These are phyloP conservation scores for Phialocephala sp. DNA, from an alignment of 2,329 filamentous ascomycete genomes.

Conservation along the genomic window DNA sequence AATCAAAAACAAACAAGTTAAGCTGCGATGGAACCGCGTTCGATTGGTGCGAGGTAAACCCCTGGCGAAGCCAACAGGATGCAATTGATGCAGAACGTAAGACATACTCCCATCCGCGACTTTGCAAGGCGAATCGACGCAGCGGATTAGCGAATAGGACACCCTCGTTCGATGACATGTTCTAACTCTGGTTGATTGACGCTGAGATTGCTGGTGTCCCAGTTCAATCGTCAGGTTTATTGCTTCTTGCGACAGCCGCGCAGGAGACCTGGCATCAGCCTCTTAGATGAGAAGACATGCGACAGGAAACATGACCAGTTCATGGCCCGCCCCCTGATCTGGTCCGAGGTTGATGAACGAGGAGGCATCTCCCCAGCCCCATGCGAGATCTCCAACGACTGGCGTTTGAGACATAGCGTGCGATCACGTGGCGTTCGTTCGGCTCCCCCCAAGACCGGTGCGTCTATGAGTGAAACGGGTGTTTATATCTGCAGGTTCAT, in stretches of 20 bases:
- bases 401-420: slow-evolving; percentile 18
- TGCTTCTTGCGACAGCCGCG: not conserved
- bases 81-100: not conserved
- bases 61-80: not conserved
- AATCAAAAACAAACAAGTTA: not conserved
- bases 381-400: slow-evolving; percentile 23
- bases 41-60: not conserved
- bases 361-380: not conserved
- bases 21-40: not conserved
- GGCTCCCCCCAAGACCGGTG: not conserved
- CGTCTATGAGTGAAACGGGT: not conserved
- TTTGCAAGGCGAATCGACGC: not conserved
- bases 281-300: not conserved
- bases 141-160: not conserved
- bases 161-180: not conserved
- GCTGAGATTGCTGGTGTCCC: not conserved
- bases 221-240: slow-evolving; percentile 10
- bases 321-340: not conserved
- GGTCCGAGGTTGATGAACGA: not conserved
- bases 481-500: slow-evolving; percentile 7
- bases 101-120: not conserved
- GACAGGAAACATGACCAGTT: not conserved
- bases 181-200: slow-evolving; percentile 4
- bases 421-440: slow-evolving; percentile 1
- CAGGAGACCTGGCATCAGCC: not conserved